Evolutionary conservation across 2,329 filamentous ascomycete species (phyloP).

Genomic region (Davidsoniella virescens): DNA sequence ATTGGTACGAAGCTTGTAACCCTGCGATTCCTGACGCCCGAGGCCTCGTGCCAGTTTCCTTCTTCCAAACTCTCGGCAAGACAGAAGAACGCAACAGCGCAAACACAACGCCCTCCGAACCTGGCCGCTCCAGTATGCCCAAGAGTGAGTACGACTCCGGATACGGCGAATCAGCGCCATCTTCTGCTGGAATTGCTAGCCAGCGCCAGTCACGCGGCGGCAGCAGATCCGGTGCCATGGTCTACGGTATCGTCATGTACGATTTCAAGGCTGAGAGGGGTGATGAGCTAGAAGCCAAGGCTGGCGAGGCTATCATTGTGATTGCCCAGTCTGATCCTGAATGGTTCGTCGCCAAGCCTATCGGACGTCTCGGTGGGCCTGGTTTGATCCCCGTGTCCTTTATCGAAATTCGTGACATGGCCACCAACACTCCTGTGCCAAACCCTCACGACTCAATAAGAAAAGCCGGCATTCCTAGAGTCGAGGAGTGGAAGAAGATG

Average conservation of each 20-base stretch:
- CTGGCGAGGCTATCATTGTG: conserved; percentile 91
- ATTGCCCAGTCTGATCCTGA: conserved; percentile 97
- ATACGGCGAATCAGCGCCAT: conserved; percentile 44
- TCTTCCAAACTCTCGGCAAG: conserved; percentile 84
- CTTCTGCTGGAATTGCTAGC: conserved; percentile 14
- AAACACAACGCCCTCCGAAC: conserved; percentile 37
- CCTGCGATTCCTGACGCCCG: conserved; percentile 72
- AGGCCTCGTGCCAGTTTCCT: conserved; percentile 82
- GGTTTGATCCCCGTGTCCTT: conserved; percentile 93
- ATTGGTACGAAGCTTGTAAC: conserved; percentile 99
- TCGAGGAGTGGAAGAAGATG: conserved; percentile 99
- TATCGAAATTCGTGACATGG: conserved; percentile 91
- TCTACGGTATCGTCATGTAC: conserved; percentile 94
- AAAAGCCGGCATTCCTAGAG: conserved; percentile 77
- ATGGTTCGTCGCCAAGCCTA: conserved; percentile 99
- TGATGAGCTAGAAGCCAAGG: conserved; percentile 91
- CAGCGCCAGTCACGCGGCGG: conserved; percentile 35
- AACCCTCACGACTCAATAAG: conserved; percentile 76
- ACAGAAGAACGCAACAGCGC: conserved; percentile 70
- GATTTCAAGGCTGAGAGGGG: conserved; percentile 88
- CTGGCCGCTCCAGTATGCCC: conserved; percentile 28
- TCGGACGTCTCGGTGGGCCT: conserved; percentile 85
- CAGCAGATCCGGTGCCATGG: conserved; percentile 50
- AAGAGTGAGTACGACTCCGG: conserved; percentile 71
- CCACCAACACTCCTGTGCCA: conserved; percentile 61